phyloP scores from a whole-genome alignment of 768 basidiomycete genomes.

The Candolleomyces efflorescens region DNA sequence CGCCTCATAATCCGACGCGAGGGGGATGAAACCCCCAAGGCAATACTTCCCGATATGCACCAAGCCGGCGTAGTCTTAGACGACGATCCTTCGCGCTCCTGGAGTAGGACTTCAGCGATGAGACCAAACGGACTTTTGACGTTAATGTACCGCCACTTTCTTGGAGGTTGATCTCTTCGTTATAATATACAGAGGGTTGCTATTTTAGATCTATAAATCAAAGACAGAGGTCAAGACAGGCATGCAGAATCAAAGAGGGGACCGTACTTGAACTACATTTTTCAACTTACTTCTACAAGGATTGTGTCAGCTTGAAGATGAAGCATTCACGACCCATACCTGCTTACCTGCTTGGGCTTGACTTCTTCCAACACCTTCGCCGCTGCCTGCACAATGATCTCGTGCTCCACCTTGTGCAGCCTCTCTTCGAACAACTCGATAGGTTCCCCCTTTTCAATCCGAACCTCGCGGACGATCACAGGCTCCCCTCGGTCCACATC shows the following conservation, averaged over 20 bases:
- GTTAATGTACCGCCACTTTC: no score
- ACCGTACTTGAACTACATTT: not conserved
- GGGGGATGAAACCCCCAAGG: no score
- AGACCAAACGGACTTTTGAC: no score
- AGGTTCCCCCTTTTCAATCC: constrained; percentile 66
- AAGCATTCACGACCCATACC: no score
- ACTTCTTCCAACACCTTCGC: constrained; percentile 60
- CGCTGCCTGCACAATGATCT: constrained; percentile 86
- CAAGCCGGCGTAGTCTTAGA: no score
- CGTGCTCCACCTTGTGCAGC: constrained; percentile 83
- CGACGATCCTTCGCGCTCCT: no score
- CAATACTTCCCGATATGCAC: no score
- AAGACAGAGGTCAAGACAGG: not conserved
- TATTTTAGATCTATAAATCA: not conserved
- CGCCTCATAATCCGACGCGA: no score
- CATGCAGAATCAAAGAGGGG: not conserved
- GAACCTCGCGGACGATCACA: constrained; percentile 74
- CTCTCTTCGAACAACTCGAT: constrained; percentile 67
- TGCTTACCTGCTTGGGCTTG: constrained; percentile 22
- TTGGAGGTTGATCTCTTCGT: no score
- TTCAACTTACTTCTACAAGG: not conserved
- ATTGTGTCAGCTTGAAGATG: not conserved
- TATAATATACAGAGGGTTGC: constrained; percentile 1
- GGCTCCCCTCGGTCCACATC: constrained; percentile 94
- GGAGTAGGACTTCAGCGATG: no score